Percentiles rank a stretch among this genome's conserved stretches.
Conservation (phyloP, 176 grass and related monocot species). For the Zea mays region Zm-B73-REFERENCE-NAM-5.0 NC_050105.1:21969501-21970000, state of each 20-base stretch:
- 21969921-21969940: constrained; percentile 90
- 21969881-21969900: constrained; percentile 10
- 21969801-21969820: constrained; percentile 68
- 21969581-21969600: constrained; percentile 69
- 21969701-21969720: constrained; percentile 33
- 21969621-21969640: constrained; percentile 74
- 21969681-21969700: constrained; percentile 58
- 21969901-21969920: constrained; percentile 59
- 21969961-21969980: constrained; percentile 89
- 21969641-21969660: constrained; percentile 84
- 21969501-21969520: constrained; percentile 61
- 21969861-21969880: constrained; percentile 20
- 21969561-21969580: constrained; percentile 57
- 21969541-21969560: constrained; percentile 37
- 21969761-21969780: constrained; percentile 90
- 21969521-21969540: constrained; percentile 42
- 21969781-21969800: constrained; percentile 78
- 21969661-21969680: constrained; percentile 92
- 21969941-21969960: constrained; percentile 95
- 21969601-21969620: constrained; percentile 53
- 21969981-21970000: constrained; percentile 87
- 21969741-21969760: constrained; percentile 52
- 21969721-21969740: constrained; percentile 8
- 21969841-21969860: constrained; percentile 24
- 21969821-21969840: constrained; percentile 71